Evolutionary conservation across 2,329 filamentous ascomycete genomes (phyloP).

Genomic region (Diaporthe citrichinensis): DNA sequence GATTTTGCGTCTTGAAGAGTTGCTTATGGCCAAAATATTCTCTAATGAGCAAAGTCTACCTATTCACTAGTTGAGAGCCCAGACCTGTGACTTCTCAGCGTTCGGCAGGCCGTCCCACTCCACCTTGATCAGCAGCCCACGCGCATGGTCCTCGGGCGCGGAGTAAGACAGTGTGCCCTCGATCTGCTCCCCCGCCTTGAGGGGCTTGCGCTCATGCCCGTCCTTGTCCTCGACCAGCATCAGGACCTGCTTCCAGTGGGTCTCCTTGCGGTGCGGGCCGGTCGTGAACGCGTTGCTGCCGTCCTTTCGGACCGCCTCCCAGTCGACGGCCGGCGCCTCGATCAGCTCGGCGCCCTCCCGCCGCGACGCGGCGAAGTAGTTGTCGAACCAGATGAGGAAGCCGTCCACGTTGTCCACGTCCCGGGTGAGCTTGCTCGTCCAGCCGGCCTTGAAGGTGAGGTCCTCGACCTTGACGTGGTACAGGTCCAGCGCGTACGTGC

Average conservation of each 20-base stretch:
- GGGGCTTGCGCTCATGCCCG: conserved; percentile 49
- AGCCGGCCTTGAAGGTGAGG: conserved; percentile 80
- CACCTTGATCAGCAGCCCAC: conserved; percentile 75
- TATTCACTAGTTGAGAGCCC: conserved; percentile 60
- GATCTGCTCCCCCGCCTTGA: conserved; percentile 71
- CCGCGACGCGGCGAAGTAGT: conserved; percentile 82
- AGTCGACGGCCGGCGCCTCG: conserved; percentile 72
- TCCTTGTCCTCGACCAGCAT: conserved; percentile 76
- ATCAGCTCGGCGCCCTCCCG: conserved; percentile 62
- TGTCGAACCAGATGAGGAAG: conserved; percentile 94
- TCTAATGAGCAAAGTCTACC: background rate
- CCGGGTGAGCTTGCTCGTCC: conserved; percentile 71
- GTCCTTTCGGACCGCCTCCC: conserved; percentile 67
- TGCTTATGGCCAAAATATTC: background rate
- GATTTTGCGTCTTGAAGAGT: too few relatives aligned
- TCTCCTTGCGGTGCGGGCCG: conserved; percentile 80
- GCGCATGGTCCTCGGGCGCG: conserved; percentile 77
- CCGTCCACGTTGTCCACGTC: conserved; percentile 83
- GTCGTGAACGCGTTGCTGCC: conserved; percentile 89
- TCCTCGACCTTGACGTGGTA: conserved; percentile 80
- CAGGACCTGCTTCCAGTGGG: conserved; percentile 92
- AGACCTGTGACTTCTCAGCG: conserved; percentile 60
- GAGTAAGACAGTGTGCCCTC: conserved; percentile 79
- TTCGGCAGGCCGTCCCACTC: conserved; percentile 66
- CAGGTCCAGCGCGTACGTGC: conserved; percentile 82